Evolutionary conservation across 2,329 filamentous ascomycete species (phyloP), one percentile per base, ranked within the genome.

Genomic region (Diaporthe eres): DNA sequence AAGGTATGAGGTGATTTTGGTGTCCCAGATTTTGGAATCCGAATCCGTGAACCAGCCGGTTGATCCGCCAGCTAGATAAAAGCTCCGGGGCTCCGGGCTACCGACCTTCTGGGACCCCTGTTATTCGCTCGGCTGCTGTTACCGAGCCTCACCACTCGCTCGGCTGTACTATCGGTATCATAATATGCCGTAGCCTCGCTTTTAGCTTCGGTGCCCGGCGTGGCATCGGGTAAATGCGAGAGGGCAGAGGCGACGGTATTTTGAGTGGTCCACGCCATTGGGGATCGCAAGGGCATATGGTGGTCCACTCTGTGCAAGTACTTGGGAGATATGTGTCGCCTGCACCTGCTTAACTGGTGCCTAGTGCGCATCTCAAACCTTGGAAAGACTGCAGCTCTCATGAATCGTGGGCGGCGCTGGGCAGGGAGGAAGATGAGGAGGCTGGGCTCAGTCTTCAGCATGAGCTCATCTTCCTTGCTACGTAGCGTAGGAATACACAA

Each of bases 381-480:
- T 70, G 65, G 49, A 34, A 39, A 13, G 25, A 10, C 19, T 19
- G 22, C 17, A 39, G 13, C 4, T 13, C 34, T n/a, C 34, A 42
- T 70, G 65, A 70, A 39, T 70, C 49, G 34, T 19, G 17, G 17
- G 65, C 31, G n/a, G 17, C 37, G 49, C 34, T 28, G 47, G n/a
- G 28, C 37, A 53, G 34, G 49, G 47, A 42, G 42, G 15, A 17
- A 7, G 8, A 34, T 8, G 49, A 68, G 49, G 49, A 28, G 37
- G 49, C 22, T 42, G 65, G 65, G 34, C 49, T 53, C 49, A 28
- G 8, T 28, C 13, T 55, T 70, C 65, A 70, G 47, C 49, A 70
- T 31, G 49, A 55, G 47, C 31, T 42, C 49, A 70, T 70, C 9
- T 68, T 68, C 31, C 13, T 68, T 42, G 65, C 65, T 70, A 53